Evolutionary conservation across 331 rosid species (phyloP).

Genomic region (Acacia pycnantha): DNA sequence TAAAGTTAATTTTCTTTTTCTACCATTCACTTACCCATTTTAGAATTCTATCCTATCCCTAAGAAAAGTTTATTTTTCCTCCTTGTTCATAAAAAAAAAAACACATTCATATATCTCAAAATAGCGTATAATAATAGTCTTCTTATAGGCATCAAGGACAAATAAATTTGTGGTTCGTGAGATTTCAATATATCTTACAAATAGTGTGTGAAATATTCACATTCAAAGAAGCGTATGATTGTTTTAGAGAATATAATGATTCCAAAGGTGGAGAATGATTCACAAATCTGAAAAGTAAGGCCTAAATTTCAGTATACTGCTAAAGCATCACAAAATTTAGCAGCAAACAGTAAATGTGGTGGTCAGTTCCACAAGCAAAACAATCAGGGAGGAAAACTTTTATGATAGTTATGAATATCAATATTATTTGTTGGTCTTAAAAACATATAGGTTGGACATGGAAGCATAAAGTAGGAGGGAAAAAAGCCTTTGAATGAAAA

Average conservation of each 20-base stretch:
- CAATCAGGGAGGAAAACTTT: conserved; percentile 3
- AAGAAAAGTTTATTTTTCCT: neutral
- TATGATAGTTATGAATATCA: neutral
- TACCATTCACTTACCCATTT: neutral
- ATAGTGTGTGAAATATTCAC: neutral
- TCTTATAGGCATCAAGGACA: neutral
- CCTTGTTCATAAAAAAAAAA: neutral
- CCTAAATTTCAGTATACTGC: conserved; percentile 1
- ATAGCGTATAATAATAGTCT: neutral
- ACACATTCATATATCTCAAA: neutral
- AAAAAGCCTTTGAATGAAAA: neutral
- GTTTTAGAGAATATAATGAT: neutral
- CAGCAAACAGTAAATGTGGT: neutral
- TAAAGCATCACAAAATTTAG: neutral
- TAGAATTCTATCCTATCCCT: conserved; percentile 6
- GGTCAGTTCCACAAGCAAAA: conserved; percentile 4
- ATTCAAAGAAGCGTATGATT: neutral
- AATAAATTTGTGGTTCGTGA: neutral
- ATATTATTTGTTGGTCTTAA: neutral
- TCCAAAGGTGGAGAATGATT: conserved; percentile 11
- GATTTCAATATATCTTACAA: neutral
- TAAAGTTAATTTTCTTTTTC: no score
- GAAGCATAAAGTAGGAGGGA: neutral
- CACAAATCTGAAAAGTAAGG: conserved; percentile 6
- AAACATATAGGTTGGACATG: neutral